phyloP scores from a whole-genome alignment of 176 grass and related monocot species.

The Thalia dealbata region DNA sequence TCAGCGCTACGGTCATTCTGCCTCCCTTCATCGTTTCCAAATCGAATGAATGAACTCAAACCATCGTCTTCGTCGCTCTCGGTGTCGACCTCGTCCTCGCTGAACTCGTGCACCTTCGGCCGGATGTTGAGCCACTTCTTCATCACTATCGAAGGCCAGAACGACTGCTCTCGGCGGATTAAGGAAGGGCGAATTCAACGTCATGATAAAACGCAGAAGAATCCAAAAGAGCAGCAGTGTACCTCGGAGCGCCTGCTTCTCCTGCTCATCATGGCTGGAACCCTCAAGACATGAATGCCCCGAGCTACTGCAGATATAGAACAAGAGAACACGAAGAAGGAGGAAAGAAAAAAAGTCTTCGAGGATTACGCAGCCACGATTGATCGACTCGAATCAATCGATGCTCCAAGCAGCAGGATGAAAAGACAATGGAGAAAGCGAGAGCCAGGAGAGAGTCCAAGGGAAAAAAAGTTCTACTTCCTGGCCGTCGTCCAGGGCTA shows the following conservation, averaged over 20 bases:
- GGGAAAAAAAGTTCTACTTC: background rate
- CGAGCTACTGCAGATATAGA: background rate
- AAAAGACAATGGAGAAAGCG: background rate
- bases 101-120: constrained; percentile 66
- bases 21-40: constrained; percentile 17
- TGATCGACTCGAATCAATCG: background rate
- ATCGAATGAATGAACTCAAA: constrained; percentile 19
- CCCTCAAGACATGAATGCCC: background rate
- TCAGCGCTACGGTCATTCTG: background rate
- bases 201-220: constrained; percentile 11
- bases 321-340: too few relatives aligned
- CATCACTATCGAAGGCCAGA: constrained; percentile 48
- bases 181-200: background rate
- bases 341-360: background rate
- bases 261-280: constrained; percentile 24
- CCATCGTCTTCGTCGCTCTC: constrained; percentile 42
- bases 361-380: background rate
- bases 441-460: background rate
- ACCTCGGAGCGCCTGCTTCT: constrained; percentile 44
- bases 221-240: background rate
- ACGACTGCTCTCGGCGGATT: constrained; percentile 24
- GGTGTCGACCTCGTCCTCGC: constrained; percentile 57
- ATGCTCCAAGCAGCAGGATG: background rate
- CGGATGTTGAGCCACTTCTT: constrained; percentile 69
- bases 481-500: background rate